Evolutionary conservation across 2,329 filamentous ascomycete species (phyloP), one percentile per base, ranked within the genome.

Genomic region (Penicillium sclerotigenum): DNA sequence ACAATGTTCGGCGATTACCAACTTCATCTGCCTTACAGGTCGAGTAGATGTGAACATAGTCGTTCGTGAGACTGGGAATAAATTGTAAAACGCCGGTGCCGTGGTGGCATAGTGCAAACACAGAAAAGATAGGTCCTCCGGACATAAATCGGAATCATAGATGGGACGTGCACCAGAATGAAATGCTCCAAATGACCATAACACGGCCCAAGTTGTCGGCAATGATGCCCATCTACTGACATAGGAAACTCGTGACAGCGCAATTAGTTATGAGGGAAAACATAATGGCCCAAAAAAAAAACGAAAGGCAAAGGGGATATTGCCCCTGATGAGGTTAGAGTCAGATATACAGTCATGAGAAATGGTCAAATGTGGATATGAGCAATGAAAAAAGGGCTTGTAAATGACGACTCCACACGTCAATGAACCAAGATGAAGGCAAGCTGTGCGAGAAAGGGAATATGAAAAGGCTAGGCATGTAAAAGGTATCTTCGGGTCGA

Each of bases 401-500:
- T 10, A 60, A 54, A 41, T 52, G 47, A 56, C 24, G 28, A 18
- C 28, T 34, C 29, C 22, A 57, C 22, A 57, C 10, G 33, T 49
- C 50, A 54, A 38, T 52, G n/a, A 34, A 51, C 29, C 46, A 48
- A 53, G 55, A 51, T 47, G 20, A 42, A 50, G 42, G 50, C 36
- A 46, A 51, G 51, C 47, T 52, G 55, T 61, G 51, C 48, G 58
- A 55, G 38, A 47, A 36, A 55, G 31, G 36, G 24, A 59, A 48
- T 48, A 52, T 41, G 29, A 57, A 52, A 54, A 59, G 56, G 40
- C 48, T 54, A 63, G 58, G 67, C 64, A 71, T 67, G 68, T 65
- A 71, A 70, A 43, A 71, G 70, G 71, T 73, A 73, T 73, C 69
- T 71, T 71, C 57, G 62, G 60, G 64, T 65, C 65, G 64, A 70